Evolutionary conservation across 768 basidiomycete genomes (phyloP), one percentile per base, ranked within the genome.

Genomic region (Leucogyrophana mollusca): DNA sequence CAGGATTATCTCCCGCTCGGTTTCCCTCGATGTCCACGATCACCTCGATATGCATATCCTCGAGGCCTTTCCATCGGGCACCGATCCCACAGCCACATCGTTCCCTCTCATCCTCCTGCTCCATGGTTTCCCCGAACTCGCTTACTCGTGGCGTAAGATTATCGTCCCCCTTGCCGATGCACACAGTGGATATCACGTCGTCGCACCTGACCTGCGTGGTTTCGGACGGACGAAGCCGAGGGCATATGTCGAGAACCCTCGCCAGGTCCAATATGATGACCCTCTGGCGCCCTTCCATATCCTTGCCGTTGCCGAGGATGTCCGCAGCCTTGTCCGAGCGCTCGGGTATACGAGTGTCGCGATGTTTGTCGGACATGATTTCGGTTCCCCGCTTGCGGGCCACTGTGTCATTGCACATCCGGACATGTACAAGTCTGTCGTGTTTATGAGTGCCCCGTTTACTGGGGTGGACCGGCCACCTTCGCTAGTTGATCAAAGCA

Each of bases 41-140:
- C 62, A 46, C 32, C 44, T 64, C 46, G 55, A 34, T 40, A 54
- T 77, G 36, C 77, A 82, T 49, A 60, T 78, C 27, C 68, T 83
- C 21, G 79, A 82, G 51, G 77, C 76, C 7, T 48, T 54, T 25
- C 70, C 73, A 17, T 50, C 53, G 25, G 27, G 43, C 40, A 11
- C 44, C 43, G 49, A 53, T 33, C 45, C 49, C 21, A 3, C 25
- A 38, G 46, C 49, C 34, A 37, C 53, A 30, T 56, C 63, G 17
- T 61, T 66, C 4, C 79, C 76, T 1, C 69, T 85, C 11, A 54
- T 84, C 37, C 44, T 85, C 23, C 75, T 86, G 18, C 58, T 85
- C 2, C 82, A 85, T 50, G 83, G 83, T 34, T 85, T 85, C 57
- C 82, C 83, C 9, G 83, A 85, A 55, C 69, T 85, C 5, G 75